A percentile compares a stretch with the other conserved stretches of the same genome.
These are phyloP conservation scores for Boletus bicolor DNA, from an alignment of 768 basidiomycete species.

Conservation along the genomic window DNA sequence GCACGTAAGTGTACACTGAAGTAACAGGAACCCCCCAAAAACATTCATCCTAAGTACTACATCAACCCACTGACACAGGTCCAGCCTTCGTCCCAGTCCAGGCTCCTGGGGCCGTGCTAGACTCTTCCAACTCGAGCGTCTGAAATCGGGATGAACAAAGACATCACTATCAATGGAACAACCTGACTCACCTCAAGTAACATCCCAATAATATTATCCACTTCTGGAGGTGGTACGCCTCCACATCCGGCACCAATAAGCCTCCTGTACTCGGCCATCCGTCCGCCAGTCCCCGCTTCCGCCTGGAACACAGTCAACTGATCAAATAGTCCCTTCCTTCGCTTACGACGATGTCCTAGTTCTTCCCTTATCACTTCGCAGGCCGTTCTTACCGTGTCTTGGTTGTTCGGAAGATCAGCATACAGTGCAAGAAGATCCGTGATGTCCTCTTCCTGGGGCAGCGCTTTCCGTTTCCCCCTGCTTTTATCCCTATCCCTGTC, in stretches of 20 bases:
- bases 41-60: not conserved
- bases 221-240: conserved; percentile 78
- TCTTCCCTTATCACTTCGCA: conserved; percentile 67
- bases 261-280: conserved; percentile 85
- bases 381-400: conserved; percentile 47
- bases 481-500: conserved; percentile 44
- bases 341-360: conserved; percentile 59
- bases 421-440: conserved; percentile 62
- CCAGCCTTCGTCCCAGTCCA: conserved; percentile 36
- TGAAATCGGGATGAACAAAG: conserved; percentile 27
- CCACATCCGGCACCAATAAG: conserved; percentile 91
- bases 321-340: conserved; percentile 70
- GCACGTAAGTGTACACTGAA: conserved; percentile 2
- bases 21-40: not conserved
- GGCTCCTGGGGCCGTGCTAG: conserved; percentile 50
- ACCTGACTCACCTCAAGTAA: conserved; percentile 66
- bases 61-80: conserved; percentile 22
- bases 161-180: not conserved
- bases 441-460: conserved; percentile 51
- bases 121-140: conserved; percentile 83
- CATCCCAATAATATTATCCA: conserved; percentile 82
- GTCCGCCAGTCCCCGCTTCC: conserved; percentile 85
- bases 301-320: conserved; percentile 78
- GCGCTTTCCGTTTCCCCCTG: conserved; percentile 55
- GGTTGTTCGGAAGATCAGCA: conserved; percentile 53